A percentile compares a stretch with the other conserved stretches of the same genome.
These are phyloP conservation scores for Scutellaria baicalensis DNA, from an alignment of 257 asterid genomes.

Conservation along the genomic window DNA sequence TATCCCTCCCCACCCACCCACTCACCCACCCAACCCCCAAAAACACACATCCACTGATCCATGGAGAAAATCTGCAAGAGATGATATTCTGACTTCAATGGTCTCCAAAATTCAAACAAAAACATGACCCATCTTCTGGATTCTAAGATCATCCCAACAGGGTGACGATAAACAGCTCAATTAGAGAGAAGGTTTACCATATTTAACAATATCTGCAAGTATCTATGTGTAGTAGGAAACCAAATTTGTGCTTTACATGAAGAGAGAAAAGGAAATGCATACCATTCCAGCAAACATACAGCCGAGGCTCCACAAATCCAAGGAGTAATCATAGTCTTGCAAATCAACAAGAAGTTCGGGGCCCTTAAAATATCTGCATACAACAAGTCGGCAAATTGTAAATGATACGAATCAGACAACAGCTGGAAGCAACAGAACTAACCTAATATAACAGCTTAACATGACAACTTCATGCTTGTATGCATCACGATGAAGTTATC, in stretches of 20 bases:
- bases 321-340: constrained; percentile 85
- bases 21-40: too few relatives aligned
- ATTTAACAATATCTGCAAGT: neutral
- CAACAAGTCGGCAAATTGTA: neutral
- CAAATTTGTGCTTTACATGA: neutral
- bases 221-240: neutral
- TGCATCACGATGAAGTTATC: neutral
- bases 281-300: constrained; percentile 86
- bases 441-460: neutral
- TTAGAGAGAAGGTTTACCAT: neutral
- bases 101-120: neutral
- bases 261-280: neutral
- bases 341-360: constrained; percentile 90
- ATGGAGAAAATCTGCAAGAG: too few relatives aligned
- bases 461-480: neutral
- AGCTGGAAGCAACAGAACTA: neutral
- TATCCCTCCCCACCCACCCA: too few relatives aligned
- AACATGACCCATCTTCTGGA: neutral
- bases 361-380: constrained; percentile 51
- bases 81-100: too few relatives aligned
- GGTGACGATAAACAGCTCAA: neutral
- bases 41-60: too few relatives aligned
- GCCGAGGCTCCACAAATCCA: constrained; percentile 82
- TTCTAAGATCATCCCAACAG: neutral
- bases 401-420: neutral